Conservation (phyloP, 371 early-diverging fungal species). For the Syncephalastrum sp. region DNA sequence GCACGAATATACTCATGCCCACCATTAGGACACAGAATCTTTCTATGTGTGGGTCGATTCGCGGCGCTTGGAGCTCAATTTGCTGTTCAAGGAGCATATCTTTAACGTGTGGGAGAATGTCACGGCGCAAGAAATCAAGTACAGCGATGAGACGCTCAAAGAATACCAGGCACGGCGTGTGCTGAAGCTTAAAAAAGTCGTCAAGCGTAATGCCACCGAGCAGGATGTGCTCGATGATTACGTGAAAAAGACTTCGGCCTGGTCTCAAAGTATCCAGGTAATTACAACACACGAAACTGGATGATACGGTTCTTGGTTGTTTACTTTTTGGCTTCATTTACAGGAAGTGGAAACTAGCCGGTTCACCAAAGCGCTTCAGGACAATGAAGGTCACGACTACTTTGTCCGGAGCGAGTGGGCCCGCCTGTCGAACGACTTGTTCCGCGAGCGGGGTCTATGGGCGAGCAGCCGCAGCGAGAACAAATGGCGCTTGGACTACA, state of each 20-base stretch:
- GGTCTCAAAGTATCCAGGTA: conserved; percentile 63
- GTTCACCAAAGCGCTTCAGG: conserved; percentile 61
- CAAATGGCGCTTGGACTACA: conserved; percentile 75
- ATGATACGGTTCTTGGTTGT: not conserved
- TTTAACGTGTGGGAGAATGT: conserved; percentile 63
- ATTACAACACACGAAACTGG: not conserved
- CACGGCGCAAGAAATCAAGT: conserved; percentile 51
- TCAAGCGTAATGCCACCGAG: conserved; percentile 48
- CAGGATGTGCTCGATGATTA: conserved; percentile 58
- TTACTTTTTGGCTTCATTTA: not conserved
- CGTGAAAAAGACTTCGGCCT: conserved; percentile 48
- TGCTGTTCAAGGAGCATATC: conserved; percentile 55
- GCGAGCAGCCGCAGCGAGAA: conserved; percentile 33
- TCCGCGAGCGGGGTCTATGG: conserved; percentile 69
- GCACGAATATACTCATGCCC: not conserved
- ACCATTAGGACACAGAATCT: conserved; percentile 40
- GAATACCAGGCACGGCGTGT: conserved; percentile 46
- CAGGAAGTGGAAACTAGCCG: conserved; percentile 57
- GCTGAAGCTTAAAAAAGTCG: conserved; percentile 56
- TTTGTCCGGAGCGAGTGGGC: conserved; percentile 71
- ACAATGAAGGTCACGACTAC: conserved; percentile 60
- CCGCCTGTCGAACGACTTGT: conserved; percentile 47
- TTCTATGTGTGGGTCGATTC: conserved; percentile 61
- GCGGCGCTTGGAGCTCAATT: conserved; percentile 45
- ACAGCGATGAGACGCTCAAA: conserved; percentile 56